Percentiles rank a stretch among this genome's conserved stretches.
Evolutionary conservation across 2,329 filamentous ascomycete genomes (phyloP).

Genomic region (Dissoconium aciculare): DNA sequence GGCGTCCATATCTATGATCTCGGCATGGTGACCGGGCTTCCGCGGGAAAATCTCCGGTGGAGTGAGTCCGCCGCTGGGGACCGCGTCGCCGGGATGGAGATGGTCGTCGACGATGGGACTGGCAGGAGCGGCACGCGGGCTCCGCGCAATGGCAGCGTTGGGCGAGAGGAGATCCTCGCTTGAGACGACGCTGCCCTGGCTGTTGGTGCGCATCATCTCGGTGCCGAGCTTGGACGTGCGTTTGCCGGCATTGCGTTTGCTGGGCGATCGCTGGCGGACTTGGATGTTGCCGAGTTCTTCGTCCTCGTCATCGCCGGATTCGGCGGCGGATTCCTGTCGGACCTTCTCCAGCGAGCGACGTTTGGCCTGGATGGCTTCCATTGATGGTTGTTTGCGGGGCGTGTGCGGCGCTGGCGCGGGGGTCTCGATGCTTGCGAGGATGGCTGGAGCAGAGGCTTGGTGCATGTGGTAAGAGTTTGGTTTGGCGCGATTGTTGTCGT

Average conservation of each 20-base stretch:
- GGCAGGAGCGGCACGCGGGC: constrained; percentile 5
- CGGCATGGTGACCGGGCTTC: constrained; percentile 28
- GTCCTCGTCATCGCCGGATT: constrained; percentile 89
- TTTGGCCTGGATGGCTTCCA: constrained; percentile 60
- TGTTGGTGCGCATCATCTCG: constrained; percentile 97
- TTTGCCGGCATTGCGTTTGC: constrained; percentile 14
- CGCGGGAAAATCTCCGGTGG: constrained; percentile 38
- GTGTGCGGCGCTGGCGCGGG: constrained; percentile 32
- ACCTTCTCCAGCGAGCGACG: constrained; percentile 61
- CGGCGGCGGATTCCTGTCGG: constrained; percentile 52
- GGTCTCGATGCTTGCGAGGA: constrained; percentile 13
- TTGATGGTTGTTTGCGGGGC: constrained; percentile 49
- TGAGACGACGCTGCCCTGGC: constrained; percentile 59
- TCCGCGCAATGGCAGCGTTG: constrained; percentile 4
- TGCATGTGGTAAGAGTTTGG: constrained; percentile 24
- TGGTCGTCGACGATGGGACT: constrained; percentile 27
- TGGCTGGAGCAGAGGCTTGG: constrained; percentile 50
- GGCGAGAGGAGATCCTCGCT: constrained; percentile 29
- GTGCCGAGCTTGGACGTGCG: constrained; percentile 68
- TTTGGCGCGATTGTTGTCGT: too few relatives aligned
- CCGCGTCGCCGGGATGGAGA: constrained; percentile 22
- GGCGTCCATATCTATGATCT: constrained; percentile 27
- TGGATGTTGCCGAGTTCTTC: constrained; percentile 58
- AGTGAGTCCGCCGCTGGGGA: constrained; percentile 28
- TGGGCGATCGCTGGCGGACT: constrained; percentile 47